phyloP scores from a whole-genome alignment of 140 eudicot genomes.

The Ambrosia hybrid region DNA sequence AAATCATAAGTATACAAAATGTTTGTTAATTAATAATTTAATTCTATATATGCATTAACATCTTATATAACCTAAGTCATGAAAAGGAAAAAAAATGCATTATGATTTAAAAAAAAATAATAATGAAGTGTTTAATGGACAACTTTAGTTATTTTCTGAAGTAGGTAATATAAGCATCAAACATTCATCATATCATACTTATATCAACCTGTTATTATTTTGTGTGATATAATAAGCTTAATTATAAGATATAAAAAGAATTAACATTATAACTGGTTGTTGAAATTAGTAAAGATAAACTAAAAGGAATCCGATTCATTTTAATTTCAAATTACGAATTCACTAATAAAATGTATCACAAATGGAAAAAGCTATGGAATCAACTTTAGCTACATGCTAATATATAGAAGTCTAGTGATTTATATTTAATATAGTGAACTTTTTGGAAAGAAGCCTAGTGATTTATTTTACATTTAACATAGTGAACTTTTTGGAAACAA shows the following conservation, averaged over 20 bases:
- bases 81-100: no score
- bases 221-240: no score
- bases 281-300: slow-evolving; percentile 15
- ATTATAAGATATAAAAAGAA: no score
- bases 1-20: no score
- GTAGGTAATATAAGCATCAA: no score
- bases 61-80: no score
- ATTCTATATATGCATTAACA: no score
- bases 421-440: background rate
- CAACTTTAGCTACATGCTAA: slow-evolving; percentile 25
- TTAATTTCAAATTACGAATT: background rate
- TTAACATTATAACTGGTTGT: background rate
- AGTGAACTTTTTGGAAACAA: slow-evolving; percentile 18
- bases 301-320: slow-evolving; percentile 36
- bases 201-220: no score
- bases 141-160: no score
- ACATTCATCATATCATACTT: background rate
- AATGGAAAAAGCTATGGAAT: slow-evolving; percentile 28
- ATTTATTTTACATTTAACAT: background rate
- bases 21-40: no score
- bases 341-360: background rate
- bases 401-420: slow-evolving; percentile 2
- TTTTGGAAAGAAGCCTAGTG: background rate
- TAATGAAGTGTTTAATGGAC: no score
- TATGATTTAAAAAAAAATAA: no score